phyloP scores from a whole-genome alignment of 257 asterid genomes.

The Capsicum rhomboideum region DNA sequence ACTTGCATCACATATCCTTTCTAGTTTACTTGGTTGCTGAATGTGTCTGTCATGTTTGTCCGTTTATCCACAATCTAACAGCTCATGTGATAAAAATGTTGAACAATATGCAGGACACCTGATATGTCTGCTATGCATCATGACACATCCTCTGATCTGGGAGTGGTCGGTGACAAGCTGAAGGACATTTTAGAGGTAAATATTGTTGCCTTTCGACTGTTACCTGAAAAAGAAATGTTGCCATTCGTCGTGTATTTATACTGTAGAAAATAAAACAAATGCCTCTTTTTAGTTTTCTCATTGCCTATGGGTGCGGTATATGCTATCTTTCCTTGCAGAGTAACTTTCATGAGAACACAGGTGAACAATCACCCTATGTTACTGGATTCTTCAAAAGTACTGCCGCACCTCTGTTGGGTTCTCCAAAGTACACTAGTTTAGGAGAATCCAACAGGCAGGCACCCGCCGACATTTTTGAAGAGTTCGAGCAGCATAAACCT shows the following conservation, averaged over 20 bases:
- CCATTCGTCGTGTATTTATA: not conserved
- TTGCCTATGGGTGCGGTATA: not conserved
- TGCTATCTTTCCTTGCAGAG: not conserved
- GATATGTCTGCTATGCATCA: constrained; percentile 94
- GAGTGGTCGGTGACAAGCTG: constrained; percentile 50
- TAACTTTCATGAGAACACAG: not conserved
- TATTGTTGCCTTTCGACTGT: not conserved
- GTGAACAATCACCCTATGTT: not conserved
- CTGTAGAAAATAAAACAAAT: not conserved
- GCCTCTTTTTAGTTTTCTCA: not conserved
- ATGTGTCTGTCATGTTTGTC: not conserved
- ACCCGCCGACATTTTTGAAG: too few species aligned
- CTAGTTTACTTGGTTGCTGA: not conserved
- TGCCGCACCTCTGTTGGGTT: too few species aligned
- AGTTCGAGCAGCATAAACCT: too few species aligned
- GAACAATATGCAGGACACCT: constrained; percentile 59
- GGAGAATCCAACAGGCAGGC: too few species aligned
- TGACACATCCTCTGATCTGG: constrained; percentile 67
- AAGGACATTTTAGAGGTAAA: constrained; percentile 59
- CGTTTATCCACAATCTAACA: not conserved
- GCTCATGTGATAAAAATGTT: not conserved
- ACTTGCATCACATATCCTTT: not conserved
- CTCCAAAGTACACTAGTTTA: too few species aligned
- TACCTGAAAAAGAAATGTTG: not conserved
- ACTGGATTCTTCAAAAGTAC: too few species aligned